These are phyloP conservation scores for Gossypium turneri DNA, from an alignment of 345 rosid genomes.

Conservation along the genomic window DNA sequence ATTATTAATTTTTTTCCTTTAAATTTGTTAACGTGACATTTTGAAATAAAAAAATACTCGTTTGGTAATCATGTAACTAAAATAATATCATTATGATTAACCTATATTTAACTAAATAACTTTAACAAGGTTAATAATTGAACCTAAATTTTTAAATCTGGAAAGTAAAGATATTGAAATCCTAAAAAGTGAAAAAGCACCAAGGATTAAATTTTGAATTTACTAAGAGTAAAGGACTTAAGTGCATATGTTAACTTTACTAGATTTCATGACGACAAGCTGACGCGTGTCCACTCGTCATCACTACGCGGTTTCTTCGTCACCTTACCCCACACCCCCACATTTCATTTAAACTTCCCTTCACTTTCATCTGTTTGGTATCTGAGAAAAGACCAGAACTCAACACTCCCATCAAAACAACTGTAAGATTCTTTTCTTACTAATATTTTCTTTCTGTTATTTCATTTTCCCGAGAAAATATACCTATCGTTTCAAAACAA, in stretches of 20 bases:
- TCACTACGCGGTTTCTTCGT: slow-evolving; percentile 44
- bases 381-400: neutral
- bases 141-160: no score
- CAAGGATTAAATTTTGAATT: no score
- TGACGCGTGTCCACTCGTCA: slow-evolving; percentile 44
- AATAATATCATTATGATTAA: no score
- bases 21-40: no score
- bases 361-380: neutral
- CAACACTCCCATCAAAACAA: neutral
- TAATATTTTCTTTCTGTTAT: neutral
- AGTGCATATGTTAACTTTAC: no score
- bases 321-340: slow-evolving; percentile 13
- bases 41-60: no score
- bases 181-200: neutral
- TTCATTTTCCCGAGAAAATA: neutral
- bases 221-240: no score
- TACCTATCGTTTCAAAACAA: neutral
- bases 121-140: no score
- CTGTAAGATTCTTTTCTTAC: neutral
- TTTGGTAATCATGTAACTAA: no score
- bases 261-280: neutral
- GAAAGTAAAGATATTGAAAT: no score
- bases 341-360: neutral
- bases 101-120: no score
- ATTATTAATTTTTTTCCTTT: no score